These are phyloP conservation scores for Amanita rimosa DNA, from an alignment of 768 basidiomycete genomes.

Conservation along the genomic window DNA sequence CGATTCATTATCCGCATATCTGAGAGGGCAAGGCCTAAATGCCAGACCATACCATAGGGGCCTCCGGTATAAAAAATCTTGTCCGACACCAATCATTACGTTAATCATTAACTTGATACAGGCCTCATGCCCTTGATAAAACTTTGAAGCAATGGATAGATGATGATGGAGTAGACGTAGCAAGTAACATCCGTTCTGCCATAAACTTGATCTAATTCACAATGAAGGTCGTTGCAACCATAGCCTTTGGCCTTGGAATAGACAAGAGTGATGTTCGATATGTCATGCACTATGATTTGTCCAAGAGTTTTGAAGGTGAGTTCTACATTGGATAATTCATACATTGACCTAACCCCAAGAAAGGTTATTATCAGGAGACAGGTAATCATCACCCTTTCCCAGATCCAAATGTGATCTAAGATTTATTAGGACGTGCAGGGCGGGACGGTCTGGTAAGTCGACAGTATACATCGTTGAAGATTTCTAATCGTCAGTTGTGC, in stretches of 20 bases:
- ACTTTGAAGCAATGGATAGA: conserved; percentile 50
- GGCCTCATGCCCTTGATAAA: conserved; percentile 38
- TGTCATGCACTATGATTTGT: conserved; percentile 73
- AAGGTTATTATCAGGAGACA: conserved; percentile 87
- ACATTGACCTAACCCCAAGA: not conserved
- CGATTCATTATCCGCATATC: conserved; percentile 50
- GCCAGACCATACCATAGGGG: conserved; percentile 71
- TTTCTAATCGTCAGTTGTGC: not conserved
- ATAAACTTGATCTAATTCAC: not conserved
- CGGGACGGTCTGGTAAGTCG: conserved; percentile 57
- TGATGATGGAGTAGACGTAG: conserved; percentile 52
- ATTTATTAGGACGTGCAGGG: conserved; percentile 55
- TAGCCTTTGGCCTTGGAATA: conserved; percentile 83
- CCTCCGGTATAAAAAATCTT: conserved; percentile 30
- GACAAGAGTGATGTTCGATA: conserved; percentile 77
- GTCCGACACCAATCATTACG: not conserved
- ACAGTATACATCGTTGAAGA: not conserved
- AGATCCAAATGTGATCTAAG: not conserved
- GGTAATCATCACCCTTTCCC: conserved; percentile 24
- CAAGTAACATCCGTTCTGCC: conserved; percentile 17
- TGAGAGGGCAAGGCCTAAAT: conserved; percentile 56
- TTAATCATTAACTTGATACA: conserved; percentile 12
- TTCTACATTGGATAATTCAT: not conserved
- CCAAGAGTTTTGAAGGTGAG: conserved; percentile 74
- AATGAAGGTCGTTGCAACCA: conserved; percentile 61